Conservation (phyloP, 2,329 filamentous ascomycete genomes). For the Cercospora berteroae region DNA sequence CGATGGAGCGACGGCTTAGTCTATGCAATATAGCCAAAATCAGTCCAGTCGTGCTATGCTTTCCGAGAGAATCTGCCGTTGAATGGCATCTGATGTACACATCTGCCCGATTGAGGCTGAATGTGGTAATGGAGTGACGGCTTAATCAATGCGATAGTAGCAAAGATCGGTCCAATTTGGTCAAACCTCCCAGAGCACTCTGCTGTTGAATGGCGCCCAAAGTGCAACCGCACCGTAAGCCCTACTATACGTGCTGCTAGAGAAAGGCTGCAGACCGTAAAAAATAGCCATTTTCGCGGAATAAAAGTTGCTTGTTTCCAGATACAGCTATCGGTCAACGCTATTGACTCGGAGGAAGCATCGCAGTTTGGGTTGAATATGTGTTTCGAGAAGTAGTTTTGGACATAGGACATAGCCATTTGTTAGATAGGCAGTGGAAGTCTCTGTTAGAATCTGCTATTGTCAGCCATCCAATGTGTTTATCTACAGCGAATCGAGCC, state of each 20-base stretch:
- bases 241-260: not conserved
- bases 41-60: too few species aligned
- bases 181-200: too few species aligned
- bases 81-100: not conserved
- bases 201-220: not conserved
- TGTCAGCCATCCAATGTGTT: not conserved
- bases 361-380: not conserved
- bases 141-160: too few species aligned
- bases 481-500: not conserved
- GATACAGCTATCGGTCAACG: not conserved
- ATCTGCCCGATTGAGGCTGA: too few species aligned
- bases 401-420: not conserved
- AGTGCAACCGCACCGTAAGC: not conserved
- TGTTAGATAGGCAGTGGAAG: not conserved
- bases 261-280: not conserved
- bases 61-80: not conserved
- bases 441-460: not conserved
- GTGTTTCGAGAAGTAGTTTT: not conserved
- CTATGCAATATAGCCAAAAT: too few species aligned
- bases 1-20: too few species aligned
- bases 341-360: not conserved
- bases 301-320: not conserved
- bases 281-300: not conserved
- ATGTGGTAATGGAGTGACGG: too few species aligned
- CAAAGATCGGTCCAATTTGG: too few species aligned